A percentile compares a stretch with the other conserved stretches of the same genome.
Conservation (phyloP, 1,284 basidiomycete species). For the Sanghuangporus sanghuang region DNA sequence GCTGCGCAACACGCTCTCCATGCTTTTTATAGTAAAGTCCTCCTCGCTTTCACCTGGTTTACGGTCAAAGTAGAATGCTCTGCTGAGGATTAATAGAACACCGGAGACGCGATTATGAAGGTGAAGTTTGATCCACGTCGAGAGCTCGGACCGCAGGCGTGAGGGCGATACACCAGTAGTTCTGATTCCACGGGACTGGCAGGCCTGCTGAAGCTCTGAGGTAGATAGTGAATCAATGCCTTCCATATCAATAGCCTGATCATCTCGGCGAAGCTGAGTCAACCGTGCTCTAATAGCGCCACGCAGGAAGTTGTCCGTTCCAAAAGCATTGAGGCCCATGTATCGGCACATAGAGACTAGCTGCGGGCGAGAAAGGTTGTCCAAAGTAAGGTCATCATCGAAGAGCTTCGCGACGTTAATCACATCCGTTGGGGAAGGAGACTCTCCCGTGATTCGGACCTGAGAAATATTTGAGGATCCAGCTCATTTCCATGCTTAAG, state of each 20-base stretch:
- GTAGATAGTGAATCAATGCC: conserved; percentile 89
- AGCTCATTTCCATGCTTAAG: not conserved
- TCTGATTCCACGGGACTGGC: conserved; percentile 91
- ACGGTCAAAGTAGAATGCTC: conserved; percentile 93
- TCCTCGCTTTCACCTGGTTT: conserved; percentile 70
- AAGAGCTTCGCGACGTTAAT: conserved; percentile 96
- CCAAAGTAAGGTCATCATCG: conserved; percentile 95
- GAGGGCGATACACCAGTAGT: conserved; percentile 83
- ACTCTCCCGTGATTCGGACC: conserved; percentile 94
- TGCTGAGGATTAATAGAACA: conserved; percentile 86
- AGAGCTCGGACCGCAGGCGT: conserved; percentile 81
- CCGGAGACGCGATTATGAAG: conserved; percentile 87
- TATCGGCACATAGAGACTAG: conserved; percentile 96
- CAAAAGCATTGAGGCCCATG: conserved; percentile 98
- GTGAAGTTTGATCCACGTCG: conserved; percentile 94
- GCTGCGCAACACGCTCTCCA: conserved; percentile 90
- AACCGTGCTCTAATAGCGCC: conserved; percentile 88
- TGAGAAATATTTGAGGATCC: conserved; percentile 24
- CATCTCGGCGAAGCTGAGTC: conserved; percentile 83
- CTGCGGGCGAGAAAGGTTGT: conserved; percentile 96
- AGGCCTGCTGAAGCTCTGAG: conserved; percentile 87
- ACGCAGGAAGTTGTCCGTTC: conserved; percentile 97
- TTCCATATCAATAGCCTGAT: conserved; percentile 88
- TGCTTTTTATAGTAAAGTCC: conserved; percentile 63
- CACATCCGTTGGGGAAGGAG: conserved; percentile 83